Evolutionary conservation across 768 basidiomycete genomes (phyloP).

Genomic region (Bullera alba): DNA sequence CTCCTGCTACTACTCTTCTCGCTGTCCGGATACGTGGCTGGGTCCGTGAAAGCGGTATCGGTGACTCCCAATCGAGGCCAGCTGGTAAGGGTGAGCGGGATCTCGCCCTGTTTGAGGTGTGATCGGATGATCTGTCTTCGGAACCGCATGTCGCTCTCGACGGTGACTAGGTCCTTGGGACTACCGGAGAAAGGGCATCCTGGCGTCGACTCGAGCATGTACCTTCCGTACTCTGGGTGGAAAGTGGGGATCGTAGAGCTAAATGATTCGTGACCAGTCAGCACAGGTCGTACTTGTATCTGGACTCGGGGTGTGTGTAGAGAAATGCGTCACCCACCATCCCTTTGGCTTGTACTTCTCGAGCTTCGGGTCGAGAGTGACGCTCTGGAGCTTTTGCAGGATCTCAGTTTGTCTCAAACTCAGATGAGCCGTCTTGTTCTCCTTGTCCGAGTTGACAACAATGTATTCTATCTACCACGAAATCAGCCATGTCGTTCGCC

Average conservation of each 20-base stretch:
- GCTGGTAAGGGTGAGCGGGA: slow-evolving; percentile 89
- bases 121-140: slow-evolving; percentile 76
- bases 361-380: slow-evolving; percentile 58
- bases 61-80: slow-evolving; percentile 85
- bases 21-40: slow-evolving; percentile 70
- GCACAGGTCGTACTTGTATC: not conserved
- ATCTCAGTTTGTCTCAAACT: slow-evolving; percentile 96
- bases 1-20: slow-evolving; percentile 70
- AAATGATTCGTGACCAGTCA: slow-evolving; percentile 8
- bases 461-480: slow-evolving; percentile 82
- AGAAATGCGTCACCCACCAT: slow-evolving; percentile 19
- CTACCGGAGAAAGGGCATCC: slow-evolving; percentile 89
- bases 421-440: slow-evolving; percentile 70
- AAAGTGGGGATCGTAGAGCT: slow-evolving; percentile 78
- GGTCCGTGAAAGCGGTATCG: slow-evolving; percentile 77
- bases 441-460: slow-evolving; percentile 77
- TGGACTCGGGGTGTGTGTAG: not conserved
- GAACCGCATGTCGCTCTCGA: slow-evolving; percentile 92
- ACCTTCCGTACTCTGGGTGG: slow-evolving; percentile 96
- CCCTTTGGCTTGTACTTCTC: slow-evolving; percentile 31
- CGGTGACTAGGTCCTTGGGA: slow-evolving; percentile 74
- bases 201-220: slow-evolving; percentile 97
- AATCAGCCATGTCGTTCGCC: no score
- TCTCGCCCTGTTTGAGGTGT: slow-evolving; percentile 74
- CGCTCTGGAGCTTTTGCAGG: slow-evolving; percentile 64